Base-by-base conservation (phyloP, 2,329 filamentous ascomycete genomes). In the Fusarium illudens region DNA sequence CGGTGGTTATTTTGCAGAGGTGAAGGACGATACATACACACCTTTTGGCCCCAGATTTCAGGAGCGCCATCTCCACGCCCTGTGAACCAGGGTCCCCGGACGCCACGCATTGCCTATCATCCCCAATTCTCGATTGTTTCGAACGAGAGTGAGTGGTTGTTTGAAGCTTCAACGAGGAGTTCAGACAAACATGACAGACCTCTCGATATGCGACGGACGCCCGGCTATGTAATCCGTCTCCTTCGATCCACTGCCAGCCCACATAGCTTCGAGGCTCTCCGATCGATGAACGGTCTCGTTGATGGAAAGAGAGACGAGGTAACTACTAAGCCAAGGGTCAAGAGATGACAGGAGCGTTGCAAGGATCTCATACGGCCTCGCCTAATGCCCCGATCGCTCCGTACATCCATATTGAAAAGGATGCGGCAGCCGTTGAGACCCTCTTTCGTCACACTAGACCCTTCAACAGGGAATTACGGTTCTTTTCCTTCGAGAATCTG, bases 31-130 rank as follows among this genome's bases (percentile, higher is more conserved):
- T 60, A 68, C 65, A 64, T n/a, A 49, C 63, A 68, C 71, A 49
- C 71, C 65, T 58, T 60, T 59, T 44, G 29, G 57, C 56, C 71
- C 71, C 71, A 73, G 71, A 73, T 73, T 73, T 73, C 71, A 73
- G 71, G 71, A 70, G 62, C 56, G 58, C 56, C 62, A 36, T 64
- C 70, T 56, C 65, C 71, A 49, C 64, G 58, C 54, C 60, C 42
- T 13, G 25, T 49, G 58, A 42, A 33, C 55, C 56, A 58, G 52
- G 57, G 48, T 30, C 57, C 57, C 44, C 50, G 58, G 65, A 59
- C 55, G 58, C 60, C 64, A 67, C 60, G 58, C 55, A 57, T 61
- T 52, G 55, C 62, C 55, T 56, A 65, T 60, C 58, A 37, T 51
- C 61, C 52, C 36, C 60, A 66, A 56, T 33, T 54, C 25, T 44